phyloP scores from a whole-genome alignment of 495 filamentous ascomycete species.

The Lepidopterella palustris region DNA sequence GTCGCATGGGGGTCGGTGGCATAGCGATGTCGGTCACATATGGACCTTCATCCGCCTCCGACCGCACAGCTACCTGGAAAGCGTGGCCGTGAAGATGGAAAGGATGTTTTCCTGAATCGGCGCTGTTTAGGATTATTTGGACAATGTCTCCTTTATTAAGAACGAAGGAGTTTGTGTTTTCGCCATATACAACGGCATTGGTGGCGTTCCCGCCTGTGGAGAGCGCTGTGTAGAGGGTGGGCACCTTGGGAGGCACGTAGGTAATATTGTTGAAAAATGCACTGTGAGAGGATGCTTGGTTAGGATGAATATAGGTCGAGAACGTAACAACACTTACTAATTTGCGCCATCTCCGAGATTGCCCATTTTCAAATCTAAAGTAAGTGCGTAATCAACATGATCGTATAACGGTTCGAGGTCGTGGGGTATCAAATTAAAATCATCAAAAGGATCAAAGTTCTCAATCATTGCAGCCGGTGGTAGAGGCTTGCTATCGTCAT shows the following conservation, averaged over 20 bases:
- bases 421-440: conserved; percentile 60
- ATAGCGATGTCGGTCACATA: conserved; percentile 41
- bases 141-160: conserved; percentile 61
- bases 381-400: conserved; percentile 54
- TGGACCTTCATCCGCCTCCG: conserved; percentile 44
- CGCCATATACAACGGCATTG: conserved; percentile 64
- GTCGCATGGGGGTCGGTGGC: conserved; percentile 48
- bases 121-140: conserved; percentile 77
- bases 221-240: conserved; percentile 70
- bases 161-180: conserved; percentile 62
- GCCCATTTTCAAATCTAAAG: conserved; percentile 62
- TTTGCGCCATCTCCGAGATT: conserved; percentile 68
- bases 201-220: conserved; percentile 56
- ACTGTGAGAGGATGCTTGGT: conserved; percentile 34
- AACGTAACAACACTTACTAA: conserved; percentile 48
- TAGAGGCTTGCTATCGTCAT: conserved; percentile 54
- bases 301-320: background rate
- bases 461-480: conserved; percentile 49
- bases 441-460: conserved; percentile 60
- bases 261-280: conserved; percentile 78
- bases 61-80: conserved; percentile 64
- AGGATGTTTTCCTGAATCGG: conserved; percentile 66
- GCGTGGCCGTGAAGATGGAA: conserved; percentile 87
- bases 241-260: conserved; percentile 68
- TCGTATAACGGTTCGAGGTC: conserved; percentile 53